Evolutionary conservation across 2,329 filamentous ascomycete species (phyloP).

Genomic region (Colletotrichum sp.): DNA sequence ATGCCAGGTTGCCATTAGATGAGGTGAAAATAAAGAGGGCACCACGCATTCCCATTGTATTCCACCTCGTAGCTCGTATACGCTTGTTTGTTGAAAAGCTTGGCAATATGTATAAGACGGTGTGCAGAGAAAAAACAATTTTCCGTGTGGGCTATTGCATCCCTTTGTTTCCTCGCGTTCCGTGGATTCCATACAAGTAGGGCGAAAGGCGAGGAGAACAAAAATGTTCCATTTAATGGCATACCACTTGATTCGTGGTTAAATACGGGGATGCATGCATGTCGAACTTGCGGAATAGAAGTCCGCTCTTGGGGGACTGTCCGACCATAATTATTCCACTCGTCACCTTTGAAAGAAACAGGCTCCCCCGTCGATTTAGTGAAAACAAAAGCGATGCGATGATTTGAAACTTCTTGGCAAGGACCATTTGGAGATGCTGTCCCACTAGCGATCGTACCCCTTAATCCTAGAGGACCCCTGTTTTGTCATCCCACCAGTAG

Average conservation of each 20-base stretch:
- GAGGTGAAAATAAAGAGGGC: not conserved
- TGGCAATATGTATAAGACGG: not conserved
- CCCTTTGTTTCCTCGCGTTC: not conserved
- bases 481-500: not conserved
- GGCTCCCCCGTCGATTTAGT: not conserved
- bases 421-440: not conserved
- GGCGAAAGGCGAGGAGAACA: not conserved
- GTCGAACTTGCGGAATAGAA: not conserved
- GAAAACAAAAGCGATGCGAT: not conserved
- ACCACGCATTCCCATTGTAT: not conserved
- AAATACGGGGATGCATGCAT: not conserved
- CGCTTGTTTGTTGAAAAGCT: not conserved
- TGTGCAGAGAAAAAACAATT: not conserved
- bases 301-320: not conserved
- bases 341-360: not conserved
- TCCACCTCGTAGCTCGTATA: not conserved
- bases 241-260: not conserved
- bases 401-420: not conserved
- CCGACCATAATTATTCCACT: not conserved
- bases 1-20: not conserved
- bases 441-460: not conserved
- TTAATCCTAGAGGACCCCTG: not conserved
- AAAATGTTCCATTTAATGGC: not conserved
- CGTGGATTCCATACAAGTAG: not conserved
- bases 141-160: not conserved